phyloP scores from a whole-genome alignment of 2,329 filamentous ascomycete genomes.

The Ilyonectria mors-panacis region DNA sequence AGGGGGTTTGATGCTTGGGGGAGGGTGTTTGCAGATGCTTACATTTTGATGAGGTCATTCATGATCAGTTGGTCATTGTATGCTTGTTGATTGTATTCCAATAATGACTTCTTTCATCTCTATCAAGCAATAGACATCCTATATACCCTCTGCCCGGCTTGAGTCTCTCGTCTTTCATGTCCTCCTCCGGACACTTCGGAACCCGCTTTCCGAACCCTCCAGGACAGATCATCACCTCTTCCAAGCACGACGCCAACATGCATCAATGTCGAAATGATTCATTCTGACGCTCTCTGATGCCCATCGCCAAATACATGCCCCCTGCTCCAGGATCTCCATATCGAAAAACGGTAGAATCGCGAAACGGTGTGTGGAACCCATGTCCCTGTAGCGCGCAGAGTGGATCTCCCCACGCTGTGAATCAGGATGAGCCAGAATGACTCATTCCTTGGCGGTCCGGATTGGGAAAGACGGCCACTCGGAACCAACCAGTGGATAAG shows the following conservation, averaged over 20 bases:
- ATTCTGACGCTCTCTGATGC: slow-evolving; percentile 38
- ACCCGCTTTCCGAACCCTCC: neutral
- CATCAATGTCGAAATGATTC: slow-evolving; percentile 44
- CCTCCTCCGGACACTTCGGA: neutral
- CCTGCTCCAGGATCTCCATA: neutral
- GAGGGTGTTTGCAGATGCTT: slow-evolving; percentile 2
- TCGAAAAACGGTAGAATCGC: slow-evolving; percentile 14
- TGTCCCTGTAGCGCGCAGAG: neutral
- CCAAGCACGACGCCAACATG: neutral
- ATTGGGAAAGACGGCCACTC: slow-evolving; percentile 26
- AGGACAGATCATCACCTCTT: neutral
- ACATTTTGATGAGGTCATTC: slow-evolving; percentile 1
- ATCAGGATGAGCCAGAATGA: slow-evolving; percentile 52
- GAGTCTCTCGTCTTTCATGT: neutral
- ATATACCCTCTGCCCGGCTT: slow-evolving; percentile 1
- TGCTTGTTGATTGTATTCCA: neutral
- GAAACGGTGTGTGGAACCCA: slow-evolving; percentile 11
- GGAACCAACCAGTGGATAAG: neutral
- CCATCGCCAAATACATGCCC: slow-evolving; percentile 2
- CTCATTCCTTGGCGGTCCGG: slow-evolving; percentile 47
- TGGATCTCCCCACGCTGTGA: slow-evolving; percentile 25
- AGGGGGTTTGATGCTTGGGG: neutral
- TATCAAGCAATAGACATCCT: neutral
- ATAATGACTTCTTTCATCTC: neutral
- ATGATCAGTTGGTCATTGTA: neutral